Evolutionary conservation across 495 filamentous ascomycete genomes (phyloP).

Genomic region (Aspergillus wentii): DNA sequence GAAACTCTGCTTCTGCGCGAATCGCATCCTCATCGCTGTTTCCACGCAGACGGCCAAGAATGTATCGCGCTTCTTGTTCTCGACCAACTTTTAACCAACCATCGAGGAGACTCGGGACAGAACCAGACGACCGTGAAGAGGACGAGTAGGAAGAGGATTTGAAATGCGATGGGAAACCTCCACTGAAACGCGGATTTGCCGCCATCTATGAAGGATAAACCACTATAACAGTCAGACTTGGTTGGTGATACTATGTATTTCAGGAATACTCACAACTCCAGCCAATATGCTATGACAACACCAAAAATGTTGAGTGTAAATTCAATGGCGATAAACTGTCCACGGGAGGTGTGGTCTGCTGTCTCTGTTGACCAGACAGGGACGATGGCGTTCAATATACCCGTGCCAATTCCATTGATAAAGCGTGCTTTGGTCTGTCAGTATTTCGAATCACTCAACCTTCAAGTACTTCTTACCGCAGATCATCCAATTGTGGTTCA

Average conservation of each 20-base stretch:
- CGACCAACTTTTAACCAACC: slow-evolving; percentile 60
- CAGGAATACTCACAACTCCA: slow-evolving; percentile 52
- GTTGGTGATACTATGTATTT: slow-evolving; percentile 6
- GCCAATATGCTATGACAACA: slow-evolving; percentile 69
- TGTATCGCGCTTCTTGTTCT: slow-evolving; percentile 56
- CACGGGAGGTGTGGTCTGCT: slow-evolving; percentile 61
- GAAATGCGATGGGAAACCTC: slow-evolving; percentile 69
- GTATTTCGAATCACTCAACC: background rate
- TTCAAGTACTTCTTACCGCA: slow-evolving; percentile 37
- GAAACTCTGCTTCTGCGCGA: slow-evolving; percentile 56
- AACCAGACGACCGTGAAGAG: slow-evolving; percentile 48
- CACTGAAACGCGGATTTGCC: slow-evolving; percentile 55
- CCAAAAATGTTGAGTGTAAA: slow-evolving; percentile 73
- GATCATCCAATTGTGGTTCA: slow-evolving; percentile 68
- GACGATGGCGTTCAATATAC: slow-evolving; percentile 66
- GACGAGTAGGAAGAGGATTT: slow-evolving; percentile 59
- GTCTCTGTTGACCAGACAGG: slow-evolving; percentile 70
- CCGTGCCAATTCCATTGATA: slow-evolving; percentile 69
- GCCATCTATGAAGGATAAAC: slow-evolving; percentile 52
- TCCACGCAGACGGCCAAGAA: slow-evolving; percentile 58
- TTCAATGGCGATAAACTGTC: slow-evolving; percentile 67
- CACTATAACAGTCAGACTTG: slow-evolving; percentile 24
- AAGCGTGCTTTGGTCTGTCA: slow-evolving; percentile 46
- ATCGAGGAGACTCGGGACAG: slow-evolving; percentile 63
- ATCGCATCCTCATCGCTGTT: slow-evolving; percentile 46